A percentile compares a stretch with the other conserved stretches of the same genome.
phyloP scores from a whole-genome alignment of 2,329 filamentous ascomycete species.

The Verticillium nonalfalfae region DNA sequence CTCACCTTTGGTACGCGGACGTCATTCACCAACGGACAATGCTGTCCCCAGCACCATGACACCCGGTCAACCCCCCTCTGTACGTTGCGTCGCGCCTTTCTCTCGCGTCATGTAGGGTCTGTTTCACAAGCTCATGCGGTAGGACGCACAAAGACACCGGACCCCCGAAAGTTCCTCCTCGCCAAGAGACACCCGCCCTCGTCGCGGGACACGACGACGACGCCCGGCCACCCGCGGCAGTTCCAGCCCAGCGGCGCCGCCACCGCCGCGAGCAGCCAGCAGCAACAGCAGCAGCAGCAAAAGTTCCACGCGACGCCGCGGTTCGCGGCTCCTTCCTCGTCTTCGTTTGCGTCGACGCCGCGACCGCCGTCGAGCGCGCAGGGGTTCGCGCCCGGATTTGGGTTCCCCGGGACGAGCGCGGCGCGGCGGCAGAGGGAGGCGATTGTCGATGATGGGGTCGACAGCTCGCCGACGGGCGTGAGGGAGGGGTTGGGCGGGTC shows the following conservation, averaged over 20 bases:
- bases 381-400: neutral
- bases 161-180: constrained; percentile 30
- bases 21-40: neutral
- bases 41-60: neutral
- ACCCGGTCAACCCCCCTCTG: neutral
- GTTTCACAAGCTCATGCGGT: neutral
- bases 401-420: constrained; percentile 9
- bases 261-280: constrained; percentile 2
- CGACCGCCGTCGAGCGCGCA: constrained; percentile 6
- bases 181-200: constrained; percentile 24
- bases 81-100: neutral
- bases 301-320: constrained; percentile 31
- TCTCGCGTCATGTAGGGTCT: neutral
- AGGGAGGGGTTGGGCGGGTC: constrained; percentile 5
- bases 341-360: constrained; percentile 13
- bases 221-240: constrained; percentile 5
- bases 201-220: constrained; percentile 21
- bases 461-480: constrained; percentile 5
- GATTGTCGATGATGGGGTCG: constrained; percentile 4
- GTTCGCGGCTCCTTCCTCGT: constrained; percentile 24
- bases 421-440: constrained; percentile 13
- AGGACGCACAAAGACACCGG: constrained; percentile 23
- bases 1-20: neutral
- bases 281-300: constrained; percentile 9
- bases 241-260: neutral